Percentiles rank a stretch among this genome's conserved stretches.
Evolutionary conservation across 2,329 filamentous ascomycete species (phyloP).

Genomic region (Hypomyces rosellus): DNA sequence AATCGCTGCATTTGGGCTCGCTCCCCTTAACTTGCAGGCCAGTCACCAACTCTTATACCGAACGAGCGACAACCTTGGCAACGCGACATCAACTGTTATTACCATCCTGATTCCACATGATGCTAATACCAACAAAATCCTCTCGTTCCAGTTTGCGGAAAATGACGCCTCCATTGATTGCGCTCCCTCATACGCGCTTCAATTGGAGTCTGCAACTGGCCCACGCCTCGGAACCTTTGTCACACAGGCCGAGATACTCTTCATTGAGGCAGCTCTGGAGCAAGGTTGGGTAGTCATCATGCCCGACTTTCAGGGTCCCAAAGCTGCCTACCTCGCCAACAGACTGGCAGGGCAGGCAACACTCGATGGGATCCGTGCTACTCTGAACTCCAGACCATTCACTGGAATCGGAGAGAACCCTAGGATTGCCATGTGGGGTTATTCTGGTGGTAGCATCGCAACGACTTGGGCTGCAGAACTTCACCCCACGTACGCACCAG

Average conservation of each 20-base stretch:
- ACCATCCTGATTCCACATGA: constrained; percentile 33
- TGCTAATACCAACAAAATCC: constrained; percentile 21
- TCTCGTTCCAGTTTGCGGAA: constrained; percentile 38
- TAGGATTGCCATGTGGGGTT: constrained; percentile 37
- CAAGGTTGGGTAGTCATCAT: constrained; percentile 44
- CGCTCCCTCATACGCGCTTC: constrained; percentile 20
- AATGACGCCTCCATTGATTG: constrained; percentile 33
- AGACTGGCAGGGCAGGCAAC: constrained; percentile 35
- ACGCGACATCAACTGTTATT: constrained; percentile 30
- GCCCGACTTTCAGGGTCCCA: constrained; percentile 41
- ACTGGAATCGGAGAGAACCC: constrained; percentile 27
- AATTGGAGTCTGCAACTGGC: constrained; percentile 12
- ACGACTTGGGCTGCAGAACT: constrained; percentile 7
- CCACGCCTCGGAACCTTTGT: constrained; percentile 31
- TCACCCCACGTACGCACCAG: constrained; percentile 17
- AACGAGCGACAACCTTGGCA: constrained; percentile 29
- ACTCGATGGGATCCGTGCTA: constrained; percentile 38
- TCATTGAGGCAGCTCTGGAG: constrained; percentile 25
- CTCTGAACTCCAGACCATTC: constrained; percentile 19
- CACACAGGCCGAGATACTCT: constrained; percentile 16
- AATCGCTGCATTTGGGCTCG: constrained; percentile 13
- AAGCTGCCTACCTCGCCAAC: constrained; percentile 35
- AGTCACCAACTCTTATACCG: constrained; percentile 33
- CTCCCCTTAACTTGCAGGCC: constrained; percentile 13
- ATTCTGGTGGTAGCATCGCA: constrained; percentile 19